Percentiles rank a stretch among this genome's conserved stretches.
Evolutionary conservation across 2,329 filamentous ascomycete species (phyloP).

Genomic region (Aspergillus sp.): DNA sequence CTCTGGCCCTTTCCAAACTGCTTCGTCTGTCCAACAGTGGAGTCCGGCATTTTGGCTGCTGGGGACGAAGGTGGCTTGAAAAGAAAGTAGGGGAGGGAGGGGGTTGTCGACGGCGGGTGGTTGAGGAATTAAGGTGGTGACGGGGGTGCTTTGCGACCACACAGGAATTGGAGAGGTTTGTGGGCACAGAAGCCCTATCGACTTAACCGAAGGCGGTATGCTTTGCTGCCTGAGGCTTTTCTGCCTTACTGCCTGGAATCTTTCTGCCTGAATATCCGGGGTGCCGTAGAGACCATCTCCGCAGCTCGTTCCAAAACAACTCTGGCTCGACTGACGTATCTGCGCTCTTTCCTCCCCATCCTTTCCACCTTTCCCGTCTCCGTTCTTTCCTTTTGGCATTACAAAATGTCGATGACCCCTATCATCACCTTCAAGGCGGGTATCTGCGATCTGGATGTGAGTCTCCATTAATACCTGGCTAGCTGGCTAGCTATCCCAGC

Average conservation of each 20-base stretch:
- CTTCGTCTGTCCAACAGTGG: slow-evolving; percentile 58
- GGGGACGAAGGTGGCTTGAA: slow-evolving; percentile 31
- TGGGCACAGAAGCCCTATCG: slow-evolving; percentile 36
- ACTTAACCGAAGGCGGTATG: slow-evolving; percentile 30
- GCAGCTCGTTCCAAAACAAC: slow-evolving; percentile 13
- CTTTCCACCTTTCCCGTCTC: slow-evolving; percentile 5
- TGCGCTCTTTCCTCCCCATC: neutral
- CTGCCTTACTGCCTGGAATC: neutral
- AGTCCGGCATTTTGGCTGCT: slow-evolving; percentile 47
- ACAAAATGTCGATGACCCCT: slow-evolving; percentile 68
- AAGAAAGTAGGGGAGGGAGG: slow-evolving; percentile 26
- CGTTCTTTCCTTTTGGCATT: neutral
- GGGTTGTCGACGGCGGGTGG: slow-evolving; percentile 36
- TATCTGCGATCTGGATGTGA: slow-evolving; percentile 72
- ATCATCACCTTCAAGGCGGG: slow-evolving; percentile 96
- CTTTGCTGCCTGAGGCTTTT: slow-evolving; percentile 7
- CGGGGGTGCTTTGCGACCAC: slow-evolving; percentile 25
- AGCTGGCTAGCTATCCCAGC: neutral
- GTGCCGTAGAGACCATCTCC: slow-evolving; percentile 3
- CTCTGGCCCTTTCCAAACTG: slow-evolving; percentile 96
- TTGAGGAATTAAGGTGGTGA: slow-evolving; percentile 30
- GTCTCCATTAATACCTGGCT: slow-evolving; percentile 29
- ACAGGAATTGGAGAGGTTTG: slow-evolving; percentile 33
- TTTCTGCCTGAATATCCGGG: slow-evolving; percentile 7
- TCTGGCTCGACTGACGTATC: neutral